Evolutionary conservation across 2,329 filamentous ascomycete species (phyloP).

Genomic region (Epichloe aotearoae): DNA sequence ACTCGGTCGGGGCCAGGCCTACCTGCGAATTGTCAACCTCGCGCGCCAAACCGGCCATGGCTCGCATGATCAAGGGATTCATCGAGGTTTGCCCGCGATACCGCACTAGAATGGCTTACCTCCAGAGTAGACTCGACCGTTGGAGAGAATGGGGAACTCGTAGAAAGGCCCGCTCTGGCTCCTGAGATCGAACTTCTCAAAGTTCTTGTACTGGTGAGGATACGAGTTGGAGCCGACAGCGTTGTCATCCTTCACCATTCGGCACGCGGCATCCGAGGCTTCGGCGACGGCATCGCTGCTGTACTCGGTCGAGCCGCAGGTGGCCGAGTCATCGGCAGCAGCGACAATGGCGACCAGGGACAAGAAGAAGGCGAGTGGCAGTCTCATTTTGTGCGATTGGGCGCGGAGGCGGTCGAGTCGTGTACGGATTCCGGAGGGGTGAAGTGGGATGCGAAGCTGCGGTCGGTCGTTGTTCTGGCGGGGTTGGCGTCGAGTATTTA

Average conservation of each 20-base stretch:
- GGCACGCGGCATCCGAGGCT: conserved; percentile 38
- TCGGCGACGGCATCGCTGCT: conserved; percentile 28
- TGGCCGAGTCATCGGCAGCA: conserved; percentile 16
- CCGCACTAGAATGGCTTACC: conserved; percentile 22
- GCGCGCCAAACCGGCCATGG: background rate
- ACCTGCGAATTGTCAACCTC: conserved; percentile 21
- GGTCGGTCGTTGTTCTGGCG: background rate
- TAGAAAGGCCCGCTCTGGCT: conserved; percentile 43
- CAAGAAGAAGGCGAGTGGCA: conserved; percentile 5
- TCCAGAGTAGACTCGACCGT: conserved; percentile 37
- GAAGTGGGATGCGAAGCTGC: background rate
- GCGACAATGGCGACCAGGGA: conserved; percentile 7
- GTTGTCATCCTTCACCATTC: conserved; percentile 28
- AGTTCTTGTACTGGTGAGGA: conserved; percentile 48
- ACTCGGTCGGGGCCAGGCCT: conserved; percentile 51
- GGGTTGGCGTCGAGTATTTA: background rate
- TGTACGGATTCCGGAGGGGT: background rate
- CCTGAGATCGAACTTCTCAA: conserved; percentile 48
- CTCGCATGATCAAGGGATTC: background rate
- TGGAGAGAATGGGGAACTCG: conserved; percentile 47
- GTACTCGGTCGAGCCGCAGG: conserved; percentile 42
- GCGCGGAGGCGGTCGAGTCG: background rate
- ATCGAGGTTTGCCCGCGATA: too few relatives aligned
- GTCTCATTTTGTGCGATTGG: conserved; percentile 1
- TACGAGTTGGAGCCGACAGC: conserved; percentile 28